Base-by-base conservation (phyloP, 78 protist genomes). In the Dictyostelium purpureum region DNA sequence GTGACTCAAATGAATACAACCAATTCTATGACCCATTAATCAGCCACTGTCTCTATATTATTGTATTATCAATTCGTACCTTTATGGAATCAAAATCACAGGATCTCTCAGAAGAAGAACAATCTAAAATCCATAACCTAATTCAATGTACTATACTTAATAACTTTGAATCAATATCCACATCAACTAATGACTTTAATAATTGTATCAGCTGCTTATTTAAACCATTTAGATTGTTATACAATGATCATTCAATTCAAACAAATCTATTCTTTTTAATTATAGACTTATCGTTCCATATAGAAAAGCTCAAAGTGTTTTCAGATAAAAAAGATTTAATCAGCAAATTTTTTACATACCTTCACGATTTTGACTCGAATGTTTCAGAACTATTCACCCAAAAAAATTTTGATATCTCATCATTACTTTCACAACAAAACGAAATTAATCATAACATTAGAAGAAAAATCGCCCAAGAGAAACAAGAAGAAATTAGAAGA, bases 291-390 rank as follows among this genome's bases (percentile, higher is more conserved):
- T 73, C 79, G 1, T 49, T 51, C 10, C 40, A 1, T 11, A 85
- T 85, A 28, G 83, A 85, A 26, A 70, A 37, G 35, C 31, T 56
- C 10, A 19, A 43, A 28, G 40, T 42, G 10, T 61, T 52, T 57
- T 18, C 66, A 26, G 92, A 85, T 7, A 85, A 85, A 56, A 85
- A 73, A 76, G 61, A 61, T 45, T 40, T 85, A 28, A 45, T 73
- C 6, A 57, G 40, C 45, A 70, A 85, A 6, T 26, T 85, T 11
- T 35, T 85, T 10, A 73, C 66, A 28, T n/a, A 54, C 6, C n/a
- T 85, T 26, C n/a, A 73, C 31, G 77, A 73, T 16, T 73, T 73
- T 73, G 82, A 85, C 31, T 10, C 14, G 2, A 42, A 33, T n/a
- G 43, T 85, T 42, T 38, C 42, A 21, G 33, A 74, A 6, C 21